Conservation (phyloP, 352 stramenopile species). For the Pythium plurisporium region DNA sequence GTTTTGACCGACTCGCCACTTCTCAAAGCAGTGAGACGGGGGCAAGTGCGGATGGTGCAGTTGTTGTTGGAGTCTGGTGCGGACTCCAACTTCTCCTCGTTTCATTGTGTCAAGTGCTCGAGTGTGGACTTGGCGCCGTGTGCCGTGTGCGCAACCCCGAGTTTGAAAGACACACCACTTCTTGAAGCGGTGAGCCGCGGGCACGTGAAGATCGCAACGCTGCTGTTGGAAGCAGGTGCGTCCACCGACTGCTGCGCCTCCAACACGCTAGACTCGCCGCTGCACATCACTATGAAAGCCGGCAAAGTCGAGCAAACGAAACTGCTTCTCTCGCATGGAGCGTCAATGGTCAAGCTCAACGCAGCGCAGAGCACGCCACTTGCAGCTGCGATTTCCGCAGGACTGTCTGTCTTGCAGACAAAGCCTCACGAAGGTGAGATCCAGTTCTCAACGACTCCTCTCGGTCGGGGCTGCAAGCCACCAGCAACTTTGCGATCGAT, state of each 20-base stretch:
- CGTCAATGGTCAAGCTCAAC: slow-evolving; percentile 36
- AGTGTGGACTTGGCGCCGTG: too few relatives aligned
- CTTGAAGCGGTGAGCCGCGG: slow-evolving; percentile 29
- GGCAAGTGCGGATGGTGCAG: slow-evolving; percentile 23
- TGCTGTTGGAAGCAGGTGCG: slow-evolving; percentile 37
- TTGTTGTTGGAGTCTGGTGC: too few relatives aligned
- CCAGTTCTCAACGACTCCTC: not conserved
- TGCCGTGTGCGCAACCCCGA: slow-evolving; percentile 10
- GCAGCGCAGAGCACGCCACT: slow-evolving; percentile 32
- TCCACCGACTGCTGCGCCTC: slow-evolving; percentile 35
- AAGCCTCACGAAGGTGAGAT: slow-evolving; percentile 46
- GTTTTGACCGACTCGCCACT: slow-evolving; percentile 31
- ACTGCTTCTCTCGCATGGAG: slow-evolving; percentile 36
- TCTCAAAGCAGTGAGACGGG: slow-evolving; percentile 28
- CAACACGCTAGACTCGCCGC: slow-evolving; percentile 26
- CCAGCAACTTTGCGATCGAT: too few relatives aligned
- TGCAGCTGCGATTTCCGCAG: slow-evolving; percentile 34
- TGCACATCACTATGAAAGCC: slow-evolving; percentile 37
- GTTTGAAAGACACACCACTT: slow-evolving; percentile 32
- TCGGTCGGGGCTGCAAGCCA: not conserved
- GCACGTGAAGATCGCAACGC: slow-evolving; percentile 19
- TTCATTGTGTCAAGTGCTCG: too few relatives aligned
- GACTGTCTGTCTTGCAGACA: slow-evolving; percentile 32
- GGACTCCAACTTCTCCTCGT: too few relatives aligned
- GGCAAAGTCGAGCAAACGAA: slow-evolving; percentile 34